Evolutionary conservation across 1,284 basidiomycete genomes (phyloP).

Genomic region (Neotropicomus parvogracilis): DNA sequence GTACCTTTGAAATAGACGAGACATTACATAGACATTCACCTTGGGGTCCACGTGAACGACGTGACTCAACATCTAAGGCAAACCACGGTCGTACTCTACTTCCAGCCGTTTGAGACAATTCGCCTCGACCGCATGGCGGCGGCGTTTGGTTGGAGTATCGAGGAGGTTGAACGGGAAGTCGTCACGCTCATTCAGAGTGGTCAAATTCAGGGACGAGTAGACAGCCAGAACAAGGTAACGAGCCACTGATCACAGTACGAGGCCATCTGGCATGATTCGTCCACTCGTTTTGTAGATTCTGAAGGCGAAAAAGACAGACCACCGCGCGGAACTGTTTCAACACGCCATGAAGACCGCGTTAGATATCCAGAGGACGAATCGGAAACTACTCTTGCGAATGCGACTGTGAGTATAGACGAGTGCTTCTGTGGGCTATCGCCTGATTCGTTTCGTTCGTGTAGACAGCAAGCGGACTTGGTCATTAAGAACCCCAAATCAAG

Average conservation of each 20-base stretch:
- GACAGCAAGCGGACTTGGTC: constrained; percentile 66
- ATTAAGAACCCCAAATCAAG: constrained; percentile 44
- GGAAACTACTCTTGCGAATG: constrained; percentile 75
- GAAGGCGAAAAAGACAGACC: constrained; percentile 70
- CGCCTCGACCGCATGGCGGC: constrained; percentile 73
- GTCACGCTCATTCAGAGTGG: constrained; percentile 72
- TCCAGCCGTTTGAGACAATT: constrained; percentile 80
- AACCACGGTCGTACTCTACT: constrained; percentile 78
- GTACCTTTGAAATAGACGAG: constrained; percentile 48
- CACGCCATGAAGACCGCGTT: constrained; percentile 68
- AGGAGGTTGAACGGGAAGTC: constrained; percentile 66
- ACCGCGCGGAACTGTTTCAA: constrained; percentile 68
- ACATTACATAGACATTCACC: constrained; percentile 73
- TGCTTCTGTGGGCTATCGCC: constrained; percentile 2
- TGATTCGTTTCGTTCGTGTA: constrained; percentile 27
- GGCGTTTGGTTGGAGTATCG: constrained; percentile 78
- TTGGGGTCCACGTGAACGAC: constrained; percentile 59
- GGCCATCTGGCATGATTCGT: not conserved
- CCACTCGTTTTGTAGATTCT: constrained; percentile 48
- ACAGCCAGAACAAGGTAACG: constrained; percentile 74
- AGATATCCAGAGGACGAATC: constrained; percentile 66
- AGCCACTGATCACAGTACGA: constrained; percentile 2
- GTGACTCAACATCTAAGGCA: constrained; percentile 63
- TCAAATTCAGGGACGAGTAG: constrained; percentile 73
- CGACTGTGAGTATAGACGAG: constrained; percentile 52